Conservation (phyloP, 2,329 filamentous ascomycete species). For the Paecilomyces sp. region DNA sequence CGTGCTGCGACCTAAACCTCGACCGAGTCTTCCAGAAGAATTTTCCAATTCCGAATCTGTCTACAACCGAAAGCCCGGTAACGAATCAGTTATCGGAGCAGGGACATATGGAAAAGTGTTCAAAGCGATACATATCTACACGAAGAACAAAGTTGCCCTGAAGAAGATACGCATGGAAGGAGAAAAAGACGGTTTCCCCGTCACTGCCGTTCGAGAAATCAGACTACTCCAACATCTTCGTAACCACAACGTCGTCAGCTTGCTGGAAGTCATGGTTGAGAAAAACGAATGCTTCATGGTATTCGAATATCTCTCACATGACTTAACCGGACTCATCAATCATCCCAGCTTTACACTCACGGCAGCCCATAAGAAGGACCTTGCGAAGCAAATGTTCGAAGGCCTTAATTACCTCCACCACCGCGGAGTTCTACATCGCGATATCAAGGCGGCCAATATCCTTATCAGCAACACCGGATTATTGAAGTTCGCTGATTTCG, state of each 20-base stretch:
- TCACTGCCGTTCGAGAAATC: constrained; percentile 93
- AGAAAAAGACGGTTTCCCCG: constrained; percentile 97
- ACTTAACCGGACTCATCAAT: constrained; percentile 89
- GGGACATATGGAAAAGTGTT: constrained; percentile 97
- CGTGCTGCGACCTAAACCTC: constrained; percentile 62
- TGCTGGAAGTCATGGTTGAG: constrained; percentile 99
- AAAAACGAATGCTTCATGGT: constrained; percentile 99
- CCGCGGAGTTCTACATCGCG: constrained; percentile 87
- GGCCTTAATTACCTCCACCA: constrained; percentile 90
- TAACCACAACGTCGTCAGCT: constrained; percentile 75
- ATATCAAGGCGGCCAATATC: constrained; percentile 98
- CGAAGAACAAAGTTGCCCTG: constrained; percentile 71
- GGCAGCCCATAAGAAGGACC: constrained; percentile 79
- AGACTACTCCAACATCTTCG: constrained; percentile 90
- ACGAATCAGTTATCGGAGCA: constrained; percentile 91
- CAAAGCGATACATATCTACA: constrained; percentile 73
- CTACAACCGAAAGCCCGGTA: constrained; percentile 92
- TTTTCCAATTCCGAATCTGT: constrained; percentile 77
- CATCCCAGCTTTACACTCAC: constrained; percentile 87
- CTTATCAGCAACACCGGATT: constrained; percentile 83
- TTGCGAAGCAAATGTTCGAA: constrained; percentile 88
- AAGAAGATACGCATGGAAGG: constrained; percentile 99
- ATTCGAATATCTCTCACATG: constrained; percentile 95
- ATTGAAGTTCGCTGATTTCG: constrained; percentile 92
- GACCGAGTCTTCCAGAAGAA: constrained; percentile 64